Conservation (phyloP, 106 monocot genomes). For the Platanthera guangdongensis region DNA sequence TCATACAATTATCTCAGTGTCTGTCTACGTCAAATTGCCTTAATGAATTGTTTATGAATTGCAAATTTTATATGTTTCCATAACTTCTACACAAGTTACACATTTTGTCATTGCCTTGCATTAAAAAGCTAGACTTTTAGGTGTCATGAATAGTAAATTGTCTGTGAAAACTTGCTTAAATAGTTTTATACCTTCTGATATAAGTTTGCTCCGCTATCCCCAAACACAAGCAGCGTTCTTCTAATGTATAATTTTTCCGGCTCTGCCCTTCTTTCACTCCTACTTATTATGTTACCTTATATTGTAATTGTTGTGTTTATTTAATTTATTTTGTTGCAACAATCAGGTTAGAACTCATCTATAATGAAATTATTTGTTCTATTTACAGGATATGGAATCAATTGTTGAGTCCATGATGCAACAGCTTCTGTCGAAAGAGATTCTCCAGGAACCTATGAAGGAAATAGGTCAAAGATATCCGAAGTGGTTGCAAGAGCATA, state of each 20-base stretch:
- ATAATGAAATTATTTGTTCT: background rate
- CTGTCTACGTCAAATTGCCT: no score
- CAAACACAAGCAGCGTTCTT: background rate
- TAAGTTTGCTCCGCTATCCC: no score
- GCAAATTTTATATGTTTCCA: no score
- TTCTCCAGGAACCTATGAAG: conserved; percentile 93
- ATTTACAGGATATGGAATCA: conserved; percentile 81
- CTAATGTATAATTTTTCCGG: background rate
- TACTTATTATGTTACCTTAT: background rate
- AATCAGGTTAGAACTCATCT: background rate
- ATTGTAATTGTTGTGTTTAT: background rate
- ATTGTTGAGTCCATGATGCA: conserved; percentile 94
- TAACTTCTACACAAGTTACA: no score
- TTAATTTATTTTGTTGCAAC: background rate
- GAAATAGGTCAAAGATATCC: conserved; percentile 89
- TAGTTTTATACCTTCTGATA: background rate
- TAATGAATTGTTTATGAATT: no score
- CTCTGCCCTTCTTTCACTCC: background rate
- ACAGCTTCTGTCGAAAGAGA: conserved; percentile 88
- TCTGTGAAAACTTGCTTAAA: no score
- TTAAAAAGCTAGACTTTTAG: no score
- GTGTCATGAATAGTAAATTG: no score
- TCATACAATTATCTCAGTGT: no score
- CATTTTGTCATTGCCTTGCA: no score
- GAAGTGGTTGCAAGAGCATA: conserved; percentile 83